Evolutionary conservation across 345 rosid species (phyloP).

Genomic region (Conringia planisiliqua): DNA sequence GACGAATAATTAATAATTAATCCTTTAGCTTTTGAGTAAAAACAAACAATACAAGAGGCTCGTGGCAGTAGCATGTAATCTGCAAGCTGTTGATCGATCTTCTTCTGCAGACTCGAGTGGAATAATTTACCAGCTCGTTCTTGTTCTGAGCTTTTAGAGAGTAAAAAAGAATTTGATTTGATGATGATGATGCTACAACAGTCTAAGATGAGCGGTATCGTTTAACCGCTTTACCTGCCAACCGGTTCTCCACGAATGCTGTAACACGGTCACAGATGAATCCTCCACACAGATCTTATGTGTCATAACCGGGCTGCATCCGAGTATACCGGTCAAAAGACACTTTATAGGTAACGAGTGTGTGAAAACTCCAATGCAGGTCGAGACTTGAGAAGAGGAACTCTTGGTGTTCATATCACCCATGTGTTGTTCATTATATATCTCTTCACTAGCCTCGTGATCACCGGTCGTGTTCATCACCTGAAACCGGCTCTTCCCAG

Average conservation of each 20-base stretch:
- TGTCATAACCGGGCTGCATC: slow-evolving; percentile 74
- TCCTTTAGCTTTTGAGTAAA: neutral
- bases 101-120: slow-evolving; percentile 6
- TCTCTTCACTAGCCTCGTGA: slow-evolving; percentile 69
- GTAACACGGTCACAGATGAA: slow-evolving; percentile 88
- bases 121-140: slow-evolving; percentile 17
- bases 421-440: slow-evolving; percentile 36
- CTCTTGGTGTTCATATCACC: slow-evolving; percentile 46
- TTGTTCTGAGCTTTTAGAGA: neutral
- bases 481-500: slow-evolving; percentile 92
- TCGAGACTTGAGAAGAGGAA: slow-evolving; percentile 46
- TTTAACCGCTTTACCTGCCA: slow-evolving; percentile 96
- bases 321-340: slow-evolving; percentile 77
- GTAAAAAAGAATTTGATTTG: neutral
- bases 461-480: slow-evolving; percentile 44
- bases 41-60: slow-evolving; percentile 21
- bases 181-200: slow-evolving; percentile 27
- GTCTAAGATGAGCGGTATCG: slow-evolving; percentile 84
- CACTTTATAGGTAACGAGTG: slow-evolving; percentile 85
- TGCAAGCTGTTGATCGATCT: slow-evolving; percentile 17
- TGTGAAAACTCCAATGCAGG: slow-evolving; percentile 82
- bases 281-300: slow-evolving; percentile 83
- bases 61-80: neutral
- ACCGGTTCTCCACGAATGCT: slow-evolving; percentile 85
- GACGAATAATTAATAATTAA: neutral